A percentile compares a stretch with the other conserved stretches of the same genome.
phyloP scores from a whole-genome alignment of 208 protist genomes.

The Crithidia brevicula region DNA sequence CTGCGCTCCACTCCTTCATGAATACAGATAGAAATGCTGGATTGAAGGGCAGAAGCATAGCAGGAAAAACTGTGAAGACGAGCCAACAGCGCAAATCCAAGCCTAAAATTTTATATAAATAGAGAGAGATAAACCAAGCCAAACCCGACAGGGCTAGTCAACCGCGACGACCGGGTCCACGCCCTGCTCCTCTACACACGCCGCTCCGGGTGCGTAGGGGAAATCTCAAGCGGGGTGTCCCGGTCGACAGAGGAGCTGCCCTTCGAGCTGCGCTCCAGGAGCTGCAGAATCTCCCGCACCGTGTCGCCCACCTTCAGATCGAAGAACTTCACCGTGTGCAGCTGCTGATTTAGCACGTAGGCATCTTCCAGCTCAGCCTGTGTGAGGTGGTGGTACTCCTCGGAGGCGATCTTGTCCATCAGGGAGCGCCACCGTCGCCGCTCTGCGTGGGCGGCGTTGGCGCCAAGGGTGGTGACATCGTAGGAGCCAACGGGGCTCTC shows the following conservation, averaged over 20 bases:
- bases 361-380: constrained; percentile 63
- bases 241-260: constrained; percentile 51
- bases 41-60: too few relatives aligned
- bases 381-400: constrained; percentile 78
- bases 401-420: constrained; percentile 76
- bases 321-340: constrained; percentile 89
- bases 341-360: constrained; percentile 67
- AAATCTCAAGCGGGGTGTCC: constrained; percentile 53
- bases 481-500: constrained; percentile 62
- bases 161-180: too few relatives aligned
- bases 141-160: too few relatives aligned
- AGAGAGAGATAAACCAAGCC: too few relatives aligned
- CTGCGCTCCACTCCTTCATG: too few relatives aligned
- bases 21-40: too few relatives aligned
- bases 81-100: too few relatives aligned
- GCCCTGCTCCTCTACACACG: constrained; percentile 37
- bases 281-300: constrained; percentile 74
- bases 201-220: constrained; percentile 81
- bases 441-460: constrained; percentile 45
- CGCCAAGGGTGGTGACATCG: constrained; percentile 56
- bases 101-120: too few relatives aligned
- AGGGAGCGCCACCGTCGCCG: constrained; percentile 75
- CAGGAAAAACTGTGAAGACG: too few relatives aligned
- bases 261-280: constrained; percentile 60
- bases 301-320: constrained; percentile 88